A percentile compares a stretch with the other conserved stretches of the same genome.
Evolutionary conservation across 768 basidiomycete species (phyloP).

Genomic region (Hortiboletus flavorubellus): DNA sequence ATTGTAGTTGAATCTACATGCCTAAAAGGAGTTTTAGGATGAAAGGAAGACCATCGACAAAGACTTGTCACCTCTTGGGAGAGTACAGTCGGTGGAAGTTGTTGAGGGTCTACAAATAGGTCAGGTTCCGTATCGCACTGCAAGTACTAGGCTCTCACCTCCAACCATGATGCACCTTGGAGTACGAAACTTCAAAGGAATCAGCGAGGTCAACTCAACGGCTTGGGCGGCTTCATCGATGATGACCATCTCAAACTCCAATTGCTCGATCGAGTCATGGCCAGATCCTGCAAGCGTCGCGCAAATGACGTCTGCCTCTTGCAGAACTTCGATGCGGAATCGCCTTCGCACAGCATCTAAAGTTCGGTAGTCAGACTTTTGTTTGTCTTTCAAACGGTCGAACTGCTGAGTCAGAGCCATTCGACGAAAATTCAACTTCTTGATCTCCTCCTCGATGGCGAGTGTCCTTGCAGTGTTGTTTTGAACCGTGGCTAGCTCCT

Average conservation of each 20-base stretch:
- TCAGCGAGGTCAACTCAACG: constrained; percentile 90
- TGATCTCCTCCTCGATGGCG: constrained; percentile 70
- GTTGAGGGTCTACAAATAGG: constrained; percentile 64
- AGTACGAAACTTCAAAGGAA: constrained; percentile 88
- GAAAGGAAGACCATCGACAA: constrained; percentile 21
- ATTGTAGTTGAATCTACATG: constrained; percentile 71
- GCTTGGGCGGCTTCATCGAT: constrained; percentile 99
- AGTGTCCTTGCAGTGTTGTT: constrained; percentile 54
- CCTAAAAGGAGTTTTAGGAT: constrained; percentile 37
- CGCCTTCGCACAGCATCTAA: constrained; percentile 78
- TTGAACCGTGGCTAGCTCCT: constrained; percentile 53
- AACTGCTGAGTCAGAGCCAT: constrained; percentile 63
- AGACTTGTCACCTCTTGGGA: constrained; percentile 49
- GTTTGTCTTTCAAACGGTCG: constrained; percentile 77
- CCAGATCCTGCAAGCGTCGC: constrained; percentile 91
- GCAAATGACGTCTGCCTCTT: constrained; percentile 91
- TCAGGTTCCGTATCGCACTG: background rate
- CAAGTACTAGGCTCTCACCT: constrained; percentile 39
- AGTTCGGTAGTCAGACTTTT: constrained; percentile 76
- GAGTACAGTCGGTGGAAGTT: constrained; percentile 91
- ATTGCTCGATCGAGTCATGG: constrained; percentile 75
- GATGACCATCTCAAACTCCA: constrained; percentile 93
- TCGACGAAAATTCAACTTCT: constrained; percentile 59
- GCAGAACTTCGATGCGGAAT: constrained; percentile 69
- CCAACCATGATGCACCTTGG: constrained; percentile 91